Base-by-base conservation (phyloP, 2,329 filamentous ascomycete species). In the Cladorrhinum sp. region DNA sequence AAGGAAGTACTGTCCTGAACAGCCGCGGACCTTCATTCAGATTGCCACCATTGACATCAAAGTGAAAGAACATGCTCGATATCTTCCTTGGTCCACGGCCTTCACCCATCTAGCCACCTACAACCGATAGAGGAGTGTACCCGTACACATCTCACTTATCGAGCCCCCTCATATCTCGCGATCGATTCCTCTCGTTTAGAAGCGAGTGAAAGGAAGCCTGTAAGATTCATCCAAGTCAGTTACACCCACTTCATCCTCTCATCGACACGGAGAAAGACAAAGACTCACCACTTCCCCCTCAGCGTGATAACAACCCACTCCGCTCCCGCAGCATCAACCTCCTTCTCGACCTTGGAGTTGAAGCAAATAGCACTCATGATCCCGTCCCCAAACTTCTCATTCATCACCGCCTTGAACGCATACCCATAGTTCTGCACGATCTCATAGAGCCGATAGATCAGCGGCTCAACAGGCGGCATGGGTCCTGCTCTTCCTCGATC, bases 311-410 rank as follows among this genome's bases (percentile, higher is more conserved):
- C 86, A 3, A 89, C 92, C 92, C 92, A 96, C 6, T 88, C 81
- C 57, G 85, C 83, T 3, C 92, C 93, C 69, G 90, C 85, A 63
- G 89, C 86, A 73, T 97, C 94, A 1, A 88, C 87, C 83, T 98
- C 94, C 83, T 96, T 96, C 74, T 97, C 92, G 2, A 98, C 90
- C 72, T 92, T 92, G 0, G 92, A 96, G 57, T 86, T 90, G 75
- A 96, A 97, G 16, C 87, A 86, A 71, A 97, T 96, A 1, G 93
- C 94, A 72, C 92, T 96, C 94, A 98, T 97, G 72, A 98, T 98
- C 1, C 94, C 94, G 72, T 93, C 90, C 0, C 90, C 90, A 72
- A 92, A 92, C 81, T 97, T 97, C 83, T 98, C 94, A 68, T 98
- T 97, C 75, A 97, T 74, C 3, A 98, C 85, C 0, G 92, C 93